Evolutionary conservation across 1,284 basidiomycete genomes (phyloP), one percentile per base, ranked within the genome.

Genomic region (Pseudozyma sp.): DNA sequence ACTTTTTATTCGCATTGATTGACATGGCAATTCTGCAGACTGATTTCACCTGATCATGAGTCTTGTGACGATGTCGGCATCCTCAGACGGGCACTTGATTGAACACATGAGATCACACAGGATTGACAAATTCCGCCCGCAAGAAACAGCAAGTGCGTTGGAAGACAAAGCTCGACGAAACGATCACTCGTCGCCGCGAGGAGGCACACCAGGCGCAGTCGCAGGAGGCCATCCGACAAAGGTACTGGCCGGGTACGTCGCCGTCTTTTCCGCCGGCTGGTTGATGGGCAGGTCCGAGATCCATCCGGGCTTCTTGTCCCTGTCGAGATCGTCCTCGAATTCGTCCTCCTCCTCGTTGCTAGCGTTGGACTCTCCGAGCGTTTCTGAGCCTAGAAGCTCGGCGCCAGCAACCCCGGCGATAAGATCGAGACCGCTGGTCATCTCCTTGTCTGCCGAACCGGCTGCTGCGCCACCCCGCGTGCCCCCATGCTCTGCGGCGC

Each of bases 251-350:
- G 71, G 66, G 57, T 69, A 63, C 40, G 71, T 59, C 14, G 72
- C 72, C 0, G 63, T 70, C 49, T 75, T 75, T 33, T 75, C 72
- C 31, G 57, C 68, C 40, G 72, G 72, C 19, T 66, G 62, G 10
- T 75, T 71, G 64, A 75, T 70, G 5, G 72, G 72, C 46, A 75
- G 30, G 54, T 75, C 72, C 19, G 68, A 71, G 40, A 75, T 75
- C 72, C 70, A 68, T 1, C 70, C 66, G 3, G 61, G 49, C 43
- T 66, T 63, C 47, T 67, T 62, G 11, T 70, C 67, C 19, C 58
- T 34, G 11, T 63, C 72, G 13, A 51, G 49, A 44, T 71, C 64
- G 31, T 61, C 63, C 10, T 70, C 68, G 43, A 56, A 57, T 7
- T 70, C 72, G 19, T 65, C 68, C 34, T 59, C 64, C 37, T 73